phyloP scores from a whole-genome alignment of 305 asterid genomes.

The Nicotiana rustica region DNA sequence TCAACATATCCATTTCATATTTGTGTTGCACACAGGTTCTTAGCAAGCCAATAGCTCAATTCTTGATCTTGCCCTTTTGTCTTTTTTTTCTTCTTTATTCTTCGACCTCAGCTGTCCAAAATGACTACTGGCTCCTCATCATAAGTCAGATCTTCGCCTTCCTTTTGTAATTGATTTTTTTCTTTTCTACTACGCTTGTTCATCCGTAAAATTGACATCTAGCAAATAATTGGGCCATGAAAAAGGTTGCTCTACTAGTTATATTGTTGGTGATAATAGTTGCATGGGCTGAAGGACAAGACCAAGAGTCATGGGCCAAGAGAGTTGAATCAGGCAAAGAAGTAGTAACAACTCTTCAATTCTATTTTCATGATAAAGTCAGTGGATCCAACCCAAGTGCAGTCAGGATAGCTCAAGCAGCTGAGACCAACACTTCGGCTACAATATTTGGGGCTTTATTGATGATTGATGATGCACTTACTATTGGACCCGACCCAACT shows the following conservation, averaged over 20 bases:
- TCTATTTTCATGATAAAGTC: conserved; percentile 70
- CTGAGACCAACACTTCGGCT: conserved; percentile 42
- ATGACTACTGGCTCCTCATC: too few species aligned
- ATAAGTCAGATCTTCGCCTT: background rate
- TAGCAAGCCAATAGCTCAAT: background rate
- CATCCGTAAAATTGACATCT: too few species aligned
- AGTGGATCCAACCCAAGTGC: conserved; percentile 68
- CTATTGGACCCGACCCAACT: conserved; percentile 58
- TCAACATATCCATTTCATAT: background rate
- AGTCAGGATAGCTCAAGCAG: conserved; percentile 49
- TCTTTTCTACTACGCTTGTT: background rate
- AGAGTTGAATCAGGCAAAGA: conserved; percentile 54
- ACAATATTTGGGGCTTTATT: conserved; percentile 52
- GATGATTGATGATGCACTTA: conserved; percentile 73
- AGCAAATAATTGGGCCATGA: background rate
- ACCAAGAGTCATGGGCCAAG: conserved; percentile 55
- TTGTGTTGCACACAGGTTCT: background rate
- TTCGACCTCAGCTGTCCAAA: too few species aligned
- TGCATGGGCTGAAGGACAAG: background rate
- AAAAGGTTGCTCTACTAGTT: background rate
- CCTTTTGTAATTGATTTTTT: background rate
- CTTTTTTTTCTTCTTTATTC: background rate
- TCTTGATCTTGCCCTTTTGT: background rate
- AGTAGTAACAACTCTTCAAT: conserved; percentile 66
- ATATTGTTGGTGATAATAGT: background rate